phyloP scores from a whole-genome alignment of 352 stramenopile genomes.

The Phytophthora vignae region DNA sequence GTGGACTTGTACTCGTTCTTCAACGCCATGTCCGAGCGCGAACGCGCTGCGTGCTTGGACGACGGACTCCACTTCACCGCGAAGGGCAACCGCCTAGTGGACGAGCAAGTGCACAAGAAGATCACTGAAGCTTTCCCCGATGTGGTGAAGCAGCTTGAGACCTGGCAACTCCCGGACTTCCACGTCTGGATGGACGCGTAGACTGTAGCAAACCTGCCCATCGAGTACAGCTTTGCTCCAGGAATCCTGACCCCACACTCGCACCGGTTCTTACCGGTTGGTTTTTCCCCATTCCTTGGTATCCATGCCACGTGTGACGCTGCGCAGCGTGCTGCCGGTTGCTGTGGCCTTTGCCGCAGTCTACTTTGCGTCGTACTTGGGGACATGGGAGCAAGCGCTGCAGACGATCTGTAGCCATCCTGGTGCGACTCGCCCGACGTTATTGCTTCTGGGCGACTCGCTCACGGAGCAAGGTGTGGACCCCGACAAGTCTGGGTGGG shows the following conservation, averaged over 20 bases:
- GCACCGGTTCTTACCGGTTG: slow-evolving; percentile 27
- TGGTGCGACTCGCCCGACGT: slow-evolving; percentile 29
- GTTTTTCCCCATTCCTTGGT: slow-evolving; percentile 15
- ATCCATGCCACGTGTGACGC: slow-evolving; percentile 5
- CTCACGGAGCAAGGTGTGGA: slow-evolving; percentile 65
- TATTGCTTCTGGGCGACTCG: slow-evolving; percentile 72
- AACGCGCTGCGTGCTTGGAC: slow-evolving; percentile 45
- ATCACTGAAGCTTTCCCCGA: slow-evolving; percentile 41
- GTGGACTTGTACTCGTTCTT: slow-evolving; percentile 64
- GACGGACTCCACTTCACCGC: slow-evolving; percentile 69
- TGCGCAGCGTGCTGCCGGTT: slow-evolving; percentile 16
- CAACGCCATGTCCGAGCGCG: slow-evolving; percentile 37
- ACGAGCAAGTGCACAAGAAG: slow-evolving; percentile 43
- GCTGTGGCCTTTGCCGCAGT: slow-evolving; percentile 14
- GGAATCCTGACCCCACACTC: neutral
- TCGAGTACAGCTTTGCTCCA: slow-evolving; percentile 1
- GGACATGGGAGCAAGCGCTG: slow-evolving; percentile 15
- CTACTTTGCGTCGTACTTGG: slow-evolving; percentile 23
- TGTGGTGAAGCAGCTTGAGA: slow-evolving; percentile 35
- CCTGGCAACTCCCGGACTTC: slow-evolving; percentile 48
- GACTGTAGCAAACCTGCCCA: neutral
- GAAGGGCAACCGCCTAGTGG: slow-evolving; percentile 56
- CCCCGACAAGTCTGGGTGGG: slow-evolving; percentile 50
- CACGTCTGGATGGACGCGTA: slow-evolving; percentile 37
- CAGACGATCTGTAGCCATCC: neutral